Evolutionary conservation across 2,329 filamentous ascomycete species (phyloP), one percentile per base, ranked within the genome.

Genomic region (Aspergillus eucalypticola): DNA sequence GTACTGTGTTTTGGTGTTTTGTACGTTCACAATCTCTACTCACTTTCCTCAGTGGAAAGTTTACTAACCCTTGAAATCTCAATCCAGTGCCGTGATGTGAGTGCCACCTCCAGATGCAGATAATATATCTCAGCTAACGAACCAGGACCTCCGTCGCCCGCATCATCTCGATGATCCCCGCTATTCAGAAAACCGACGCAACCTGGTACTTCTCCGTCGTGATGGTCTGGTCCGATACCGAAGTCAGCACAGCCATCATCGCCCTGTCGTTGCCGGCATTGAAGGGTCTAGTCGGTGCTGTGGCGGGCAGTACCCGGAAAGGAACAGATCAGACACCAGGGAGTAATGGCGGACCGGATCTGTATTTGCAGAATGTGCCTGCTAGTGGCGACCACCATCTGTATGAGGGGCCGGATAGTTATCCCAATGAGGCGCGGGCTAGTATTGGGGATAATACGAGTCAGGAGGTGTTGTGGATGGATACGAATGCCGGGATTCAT

Each of bases 151-250:
- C 66, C 4, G 23, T 67, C 41, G 53, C 58, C 29, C 66, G 66
- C 44, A 63, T 67, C 27, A 39, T 68, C 38, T 56, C 64, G n/a
- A 67, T 68, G 60, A 62, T 67, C 44, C 42, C 54, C n/a, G 57
- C 62, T 1, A 42, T 67, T 2, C 25, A 67, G 10, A 51, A 59
- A 3, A n/a, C 52, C 7, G 65, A 68, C 38, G 49, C 60, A 23
- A 68, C 63, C 3, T 67, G 65, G 66, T 67, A 66, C 51, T 66
- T 67, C 54, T 67, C 65, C 8, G 59, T 59, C 7, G 65, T 68
- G 3, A 60, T 68, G 52, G 60, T 55, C 23, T 68, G 66, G 65
- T 61, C 63, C 7, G 51, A 56, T 25, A 58, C 63, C 8, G 66
- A 67, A 46, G 63, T 66, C 29, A 60, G 58, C 38, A 57, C 65